Conservation (phyloP, 768 basidiomycete genomes). For the Xerocomus spinulosus region DNA sequence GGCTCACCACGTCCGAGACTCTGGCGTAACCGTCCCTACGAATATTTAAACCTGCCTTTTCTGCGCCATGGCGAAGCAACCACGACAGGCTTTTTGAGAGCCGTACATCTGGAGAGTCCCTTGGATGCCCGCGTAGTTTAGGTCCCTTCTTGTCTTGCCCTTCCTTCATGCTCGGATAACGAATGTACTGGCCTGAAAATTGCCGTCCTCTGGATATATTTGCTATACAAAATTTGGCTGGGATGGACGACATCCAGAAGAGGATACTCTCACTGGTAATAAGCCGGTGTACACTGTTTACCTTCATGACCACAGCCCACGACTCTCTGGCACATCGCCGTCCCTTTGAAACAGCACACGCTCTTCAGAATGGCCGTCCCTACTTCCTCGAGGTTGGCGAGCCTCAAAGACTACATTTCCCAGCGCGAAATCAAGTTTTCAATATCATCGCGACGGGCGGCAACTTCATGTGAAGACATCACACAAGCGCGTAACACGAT, state of each 20-base stretch:
- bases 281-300: no score
- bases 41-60: constrained; percentile 68
- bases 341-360: constrained; percentile 5
- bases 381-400: constrained; percentile 30
- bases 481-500: constrained; percentile 18
- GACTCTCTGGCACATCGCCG: neutral
- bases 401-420: constrained; percentile 49
- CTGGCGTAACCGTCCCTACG: constrained; percentile 82
- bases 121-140: constrained; percentile 56
- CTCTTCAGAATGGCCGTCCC: constrained; percentile 24
- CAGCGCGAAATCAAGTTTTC: constrained; percentile 38
- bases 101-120: constrained; percentile 63
- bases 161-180: constrained; percentile 7
- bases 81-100: constrained; percentile 86
- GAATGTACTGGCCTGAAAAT: constrained; percentile 2
- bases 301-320: constrained; percentile 10
- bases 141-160: constrained; percentile 12
- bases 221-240: neutral
- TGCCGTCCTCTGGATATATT: neutral
- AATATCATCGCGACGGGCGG: constrained; percentile 14
- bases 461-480: constrained; percentile 20
- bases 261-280: no score
- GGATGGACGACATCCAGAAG: constrained; percentile 8
- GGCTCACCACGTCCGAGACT: constrained; percentile 76
- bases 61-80: constrained; percentile 87